phyloP scores from a whole-genome alignment of 768 basidiomycete genomes.

The Serendipita sp. region DNA sequence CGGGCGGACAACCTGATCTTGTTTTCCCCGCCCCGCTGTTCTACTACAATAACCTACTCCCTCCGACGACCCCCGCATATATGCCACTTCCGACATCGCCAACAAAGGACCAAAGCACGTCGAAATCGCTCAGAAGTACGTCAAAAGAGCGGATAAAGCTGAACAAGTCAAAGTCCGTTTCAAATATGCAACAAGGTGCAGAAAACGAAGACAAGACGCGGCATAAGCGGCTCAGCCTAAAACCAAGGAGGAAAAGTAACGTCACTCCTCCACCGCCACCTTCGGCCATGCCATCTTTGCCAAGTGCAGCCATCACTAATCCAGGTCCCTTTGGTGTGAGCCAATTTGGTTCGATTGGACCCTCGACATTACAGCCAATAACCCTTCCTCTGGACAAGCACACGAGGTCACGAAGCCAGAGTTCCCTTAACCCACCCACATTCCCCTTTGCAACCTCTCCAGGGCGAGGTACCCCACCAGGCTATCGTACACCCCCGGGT shows the following conservation, averaged over 20 bases:
- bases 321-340: not conserved
- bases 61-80: not conserved
- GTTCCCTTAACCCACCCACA: not conserved
- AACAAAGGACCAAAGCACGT: not conserved
- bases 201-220: not conserved
- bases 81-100: not conserved
- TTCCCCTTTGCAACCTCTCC: not conserved
- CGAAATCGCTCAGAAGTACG: not conserved
- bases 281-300: not conserved
- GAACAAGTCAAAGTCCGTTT: not conserved
- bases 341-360: not conserved
- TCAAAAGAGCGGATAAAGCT: not conserved
- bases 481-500: not conserved
- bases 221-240: not conserved
- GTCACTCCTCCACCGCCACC: not conserved
- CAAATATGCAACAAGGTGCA: not conserved
- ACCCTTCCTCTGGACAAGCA: not conserved
- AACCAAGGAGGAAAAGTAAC: not conserved
- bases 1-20: not conserved
- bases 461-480: not conserved
- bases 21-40: not conserved
- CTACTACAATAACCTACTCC: not conserved
- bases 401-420: not conserved
- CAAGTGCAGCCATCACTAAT: not conserved
- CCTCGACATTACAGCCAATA: not conserved